A percentile compares a stretch with the other conserved stretches of the same genome.
These are phyloP conservation scores for Trichoderma sp. DNA, from an alignment of 2,329 filamentous ascomycete genomes.

Conservation along the genomic window DNA sequence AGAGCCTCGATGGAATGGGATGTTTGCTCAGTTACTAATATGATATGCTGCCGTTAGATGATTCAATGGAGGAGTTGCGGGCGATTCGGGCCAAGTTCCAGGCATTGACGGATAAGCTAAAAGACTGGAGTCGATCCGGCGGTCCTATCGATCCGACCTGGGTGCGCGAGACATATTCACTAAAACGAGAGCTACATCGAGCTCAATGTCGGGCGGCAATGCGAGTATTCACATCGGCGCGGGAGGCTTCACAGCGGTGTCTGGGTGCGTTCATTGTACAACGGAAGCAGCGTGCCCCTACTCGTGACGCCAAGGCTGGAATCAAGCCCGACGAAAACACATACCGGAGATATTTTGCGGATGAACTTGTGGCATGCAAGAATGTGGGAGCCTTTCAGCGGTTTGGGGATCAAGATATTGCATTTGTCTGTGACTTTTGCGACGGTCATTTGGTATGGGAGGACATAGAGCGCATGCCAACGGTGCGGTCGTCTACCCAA, in stretches of 20 bases:
- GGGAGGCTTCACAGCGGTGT: conserved; percentile 49
- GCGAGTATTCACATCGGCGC: conserved; percentile 54
- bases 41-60: conserved; percentile 37
- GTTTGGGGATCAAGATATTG: conserved; percentile 53
- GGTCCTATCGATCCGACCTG: conserved; percentile 57
- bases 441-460: conserved; percentile 60
- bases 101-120: conserved; percentile 49
- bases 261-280: conserved; percentile 57
- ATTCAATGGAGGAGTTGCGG: conserved; percentile 52
- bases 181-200: conserved; percentile 54
- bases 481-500: conserved; percentile 38
- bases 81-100: conserved; percentile 45
- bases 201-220: conserved; percentile 57
- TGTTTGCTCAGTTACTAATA: background rate
- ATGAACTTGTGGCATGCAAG: conserved; percentile 53
- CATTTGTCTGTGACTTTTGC: conserved; percentile 61
- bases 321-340: conserved; percentile 27
- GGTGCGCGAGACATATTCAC: conserved; percentile 50
- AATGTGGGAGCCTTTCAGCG: conserved; percentile 55
- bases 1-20: background rate
- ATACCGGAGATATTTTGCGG: conserved; percentile 40
- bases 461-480: conserved; percentile 53
- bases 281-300: conserved; percentile 42
- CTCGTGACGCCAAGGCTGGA: background rate
- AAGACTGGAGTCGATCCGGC: conserved; percentile 54